A percentile compares a stretch with the other conserved stretches of the same genome.
phyloP scores from a whole-genome alignment of 768 basidiomycete genomes.

The Holtermanniella nyarrowii region DNA sequence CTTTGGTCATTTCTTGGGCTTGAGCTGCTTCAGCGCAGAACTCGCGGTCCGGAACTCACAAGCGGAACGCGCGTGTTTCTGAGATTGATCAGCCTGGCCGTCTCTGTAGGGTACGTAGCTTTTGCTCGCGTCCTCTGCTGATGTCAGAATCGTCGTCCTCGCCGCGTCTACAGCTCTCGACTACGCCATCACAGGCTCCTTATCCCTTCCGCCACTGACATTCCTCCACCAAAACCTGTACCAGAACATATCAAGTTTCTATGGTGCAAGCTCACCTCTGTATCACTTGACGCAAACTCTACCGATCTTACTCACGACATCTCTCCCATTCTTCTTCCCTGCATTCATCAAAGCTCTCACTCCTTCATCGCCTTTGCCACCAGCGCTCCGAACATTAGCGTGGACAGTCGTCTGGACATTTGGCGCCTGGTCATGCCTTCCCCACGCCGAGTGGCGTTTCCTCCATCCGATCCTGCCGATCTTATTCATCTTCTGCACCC shows the following conservation, averaged over 20 bases:
- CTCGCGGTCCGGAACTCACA: background rate
- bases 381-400: constrained; percentile 42
- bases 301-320: constrained; percentile 74
- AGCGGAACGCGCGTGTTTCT: background rate
- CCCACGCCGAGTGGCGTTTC: constrained; percentile 98
- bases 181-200: constrained; percentile 45
- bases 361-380: constrained; percentile 10
- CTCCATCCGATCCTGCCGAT: constrained; percentile 81
- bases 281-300: constrained; percentile 80
- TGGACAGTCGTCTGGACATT: constrained; percentile 54
- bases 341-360: constrained; percentile 18
- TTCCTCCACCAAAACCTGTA: constrained; percentile 78
- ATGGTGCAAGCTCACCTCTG: constrained; percentile 75
- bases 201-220: constrained; percentile 65
- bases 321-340: constrained; percentile 43
- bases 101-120: background rate
- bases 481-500: constrained; percentile 66
- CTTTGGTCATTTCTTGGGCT: constrained; percentile 69
- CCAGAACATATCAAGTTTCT: constrained; percentile 71
- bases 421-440: constrained; percentile 61
- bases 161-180: constrained; percentile 47
- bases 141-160: constrained; percentile 18
- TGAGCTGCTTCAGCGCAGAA: constrained; percentile 44
- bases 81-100: background rate
- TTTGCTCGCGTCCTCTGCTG: background rate